Evolutionary conservation across 371 early-diverging fungal genomes (phyloP), one percentile per base, ranked within the genome.

Genomic region (Parasitella parasitica): DNA sequence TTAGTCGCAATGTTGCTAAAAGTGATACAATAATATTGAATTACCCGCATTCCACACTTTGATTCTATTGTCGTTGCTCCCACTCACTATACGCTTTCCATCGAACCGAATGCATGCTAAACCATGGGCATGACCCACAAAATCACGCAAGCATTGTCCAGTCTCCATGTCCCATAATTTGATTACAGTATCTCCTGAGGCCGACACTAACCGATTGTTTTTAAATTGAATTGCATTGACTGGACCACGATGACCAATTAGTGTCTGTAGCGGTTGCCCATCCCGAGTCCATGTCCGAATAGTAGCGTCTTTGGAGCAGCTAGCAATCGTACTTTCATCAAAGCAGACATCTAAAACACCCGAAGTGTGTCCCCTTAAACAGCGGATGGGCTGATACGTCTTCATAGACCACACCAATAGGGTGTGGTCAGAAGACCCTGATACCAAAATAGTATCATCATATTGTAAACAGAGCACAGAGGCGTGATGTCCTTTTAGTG

Each of bases 61-160:
- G 64, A 99, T 94, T 7, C 92, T 88, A 63, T 89, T 85, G 76
- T 99, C 99, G 76, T 95, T 90, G 16, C 93, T 92, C 3, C 97
- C 98, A 2, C 94, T 93, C 0, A 95, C 93, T 32, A 97, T 90
- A 4, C 82, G 79, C 52, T 83, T 81, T 34, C 95, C 95, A 65
- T 94, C 93, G 73, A 88, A 97, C 59, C 94, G 95, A 48, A 96
- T 91, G 67, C 95, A 97, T 0, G 98, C 94, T 4, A 99, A 75
- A 0, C 97, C 97, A 18, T 93, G 84, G 9, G 81, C 75, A 64
- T 92, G 93, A 12, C 93, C 93, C 8, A 69, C 66, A 62, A 88
- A 90, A 55, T 86, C 84, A 11, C 88, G 83, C 9, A 91, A 39
- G 56, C 84, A 85, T 30, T 65, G 66, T 12, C 91, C 91, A 0